Evolutionary conservation across 768 basidiomycete genomes (phyloP).

Genomic region (Collybiopsis confluens): DNA sequence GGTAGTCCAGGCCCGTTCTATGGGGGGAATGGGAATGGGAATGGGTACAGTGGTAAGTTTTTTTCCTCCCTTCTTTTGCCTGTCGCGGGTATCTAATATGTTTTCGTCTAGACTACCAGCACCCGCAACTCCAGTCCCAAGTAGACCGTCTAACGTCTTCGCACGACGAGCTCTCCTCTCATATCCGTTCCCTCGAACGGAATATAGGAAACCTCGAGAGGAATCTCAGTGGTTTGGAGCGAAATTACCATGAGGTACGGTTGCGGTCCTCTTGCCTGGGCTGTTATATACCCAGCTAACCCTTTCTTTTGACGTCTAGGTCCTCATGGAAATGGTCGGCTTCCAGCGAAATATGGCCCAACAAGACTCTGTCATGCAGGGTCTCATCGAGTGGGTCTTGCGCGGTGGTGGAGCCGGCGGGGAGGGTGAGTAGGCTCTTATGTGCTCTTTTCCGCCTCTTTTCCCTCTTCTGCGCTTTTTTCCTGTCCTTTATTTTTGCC

Average conservation of each 20-base stretch:
- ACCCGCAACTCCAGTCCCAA: conserved; percentile 37
- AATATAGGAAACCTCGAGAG: conserved; percentile 56
- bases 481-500: not conserved
- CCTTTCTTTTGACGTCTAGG: conserved; percentile 17
- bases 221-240: conserved; percentile 15
- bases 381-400: conserved; percentile 76
- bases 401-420: conserved; percentile 43
- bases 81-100: not conserved
- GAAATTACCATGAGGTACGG: conserved; percentile 51
- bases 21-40: not conserved
- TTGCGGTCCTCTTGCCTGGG: too few relatives aligned
- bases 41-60: not conserved
- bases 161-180: conserved; percentile 48
- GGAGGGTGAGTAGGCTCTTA: conserved; percentile 8
- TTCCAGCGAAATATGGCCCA: conserved; percentile 75
- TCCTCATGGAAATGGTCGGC: conserved; percentile 66
- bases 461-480: not conserved
- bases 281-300: conserved; percentile 16
- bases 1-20: not conserved
- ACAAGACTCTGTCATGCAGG: conserved; percentile 82
- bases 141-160: conserved; percentile 42
- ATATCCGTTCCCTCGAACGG: conserved; percentile 53
- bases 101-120: not conserved
- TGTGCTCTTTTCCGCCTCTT: not conserved
- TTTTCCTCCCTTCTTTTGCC: not conserved